phyloP scores from a whole-genome alignment of 1,139 yeast genomes.

The Lizanozyma gosingica region DNA sequence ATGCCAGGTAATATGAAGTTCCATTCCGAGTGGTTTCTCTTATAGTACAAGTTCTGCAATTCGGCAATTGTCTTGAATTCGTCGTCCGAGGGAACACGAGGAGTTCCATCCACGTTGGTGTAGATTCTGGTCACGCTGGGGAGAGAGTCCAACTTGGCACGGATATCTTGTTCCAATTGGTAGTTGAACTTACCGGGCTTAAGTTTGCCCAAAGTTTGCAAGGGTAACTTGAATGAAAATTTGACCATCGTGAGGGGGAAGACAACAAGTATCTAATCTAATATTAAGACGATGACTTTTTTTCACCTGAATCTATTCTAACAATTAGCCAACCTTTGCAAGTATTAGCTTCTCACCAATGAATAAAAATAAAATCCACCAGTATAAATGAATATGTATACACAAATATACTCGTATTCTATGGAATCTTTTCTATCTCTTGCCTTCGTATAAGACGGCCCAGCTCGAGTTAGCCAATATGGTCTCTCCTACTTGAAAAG shows the following conservation, averaged over 20 bases:
- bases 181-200: slow-evolving; percentile 24
- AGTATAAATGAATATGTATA: too few relatives aligned
- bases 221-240: neutral
- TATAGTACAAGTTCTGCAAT: slow-evolving; percentile 52
- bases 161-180: slow-evolving; percentile 34
- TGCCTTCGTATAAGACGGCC: too few relatives aligned
- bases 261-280: too few relatives aligned
- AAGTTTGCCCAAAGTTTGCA: neutral
- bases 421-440: too few relatives aligned
- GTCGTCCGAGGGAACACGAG: slow-evolving; percentile 60
- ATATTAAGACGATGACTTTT: too few relatives aligned
- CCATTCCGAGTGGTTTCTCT: slow-evolving; percentile 52
- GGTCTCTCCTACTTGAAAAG: too few relatives aligned
- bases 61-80: slow-evolving; percentile 72
- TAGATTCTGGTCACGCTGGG: slow-evolving; percentile 54
- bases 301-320: too few relatives aligned
- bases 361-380: too few relatives aligned
- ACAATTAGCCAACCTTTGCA: too few relatives aligned
- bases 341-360: too few relatives aligned
- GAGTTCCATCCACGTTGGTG: slow-evolving; percentile 71
- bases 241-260: neutral
- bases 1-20: slow-evolving; percentile 51
- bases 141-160: slow-evolving; percentile 19
- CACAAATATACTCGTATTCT: too few relatives aligned
- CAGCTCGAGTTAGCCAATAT: too few relatives aligned